Evolutionary conservation across 768 basidiomycete genomes (phyloP).

Genomic region (Termitomyces sp.): DNA sequence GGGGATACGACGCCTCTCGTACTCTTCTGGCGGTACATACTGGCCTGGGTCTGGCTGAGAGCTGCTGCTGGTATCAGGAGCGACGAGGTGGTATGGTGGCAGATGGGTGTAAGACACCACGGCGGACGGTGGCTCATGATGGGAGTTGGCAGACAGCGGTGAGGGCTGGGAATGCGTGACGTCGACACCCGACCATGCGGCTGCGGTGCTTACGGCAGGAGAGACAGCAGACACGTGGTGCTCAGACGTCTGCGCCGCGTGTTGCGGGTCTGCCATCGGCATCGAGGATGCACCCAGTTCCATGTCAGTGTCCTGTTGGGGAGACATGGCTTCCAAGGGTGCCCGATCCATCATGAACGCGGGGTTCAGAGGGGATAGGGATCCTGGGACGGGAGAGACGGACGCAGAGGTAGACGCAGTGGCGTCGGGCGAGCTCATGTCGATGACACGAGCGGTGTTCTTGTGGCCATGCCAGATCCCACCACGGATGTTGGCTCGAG

Average conservation of each 20-base stretch:
- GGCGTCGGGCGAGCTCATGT: background rate
- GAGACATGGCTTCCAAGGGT: slow-evolving; percentile 15
- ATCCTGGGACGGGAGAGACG: background rate
- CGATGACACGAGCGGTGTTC: slow-evolving; percentile 19
- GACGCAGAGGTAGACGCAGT: background rate
- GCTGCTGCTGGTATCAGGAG: background rate
- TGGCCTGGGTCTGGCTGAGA: background rate
- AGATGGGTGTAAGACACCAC: slow-evolving; percentile 1
- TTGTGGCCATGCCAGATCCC: slow-evolving; percentile 51
- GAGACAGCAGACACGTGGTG: slow-evolving; percentile 7
- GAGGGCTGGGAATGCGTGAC: slow-evolving; percentile 9
- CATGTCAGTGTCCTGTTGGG: slow-evolving; percentile 20
- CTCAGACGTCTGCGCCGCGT: background rate
- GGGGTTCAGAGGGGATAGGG: slow-evolving; percentile 36
- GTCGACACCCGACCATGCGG: slow-evolving; percentile 16
- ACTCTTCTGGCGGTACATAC: background rate
- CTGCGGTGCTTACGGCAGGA: slow-evolving; percentile 17
- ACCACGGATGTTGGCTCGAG: slow-evolving; percentile 69
- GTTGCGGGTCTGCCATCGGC: slow-evolving; percentile 14
- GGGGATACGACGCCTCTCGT: slow-evolving; percentile 19
- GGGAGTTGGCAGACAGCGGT: slow-evolving; percentile 7
- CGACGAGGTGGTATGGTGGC: background rate
- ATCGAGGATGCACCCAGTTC: slow-evolving; percentile 29
- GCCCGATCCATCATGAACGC: slow-evolving; percentile 30
- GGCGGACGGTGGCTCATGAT: background rate